These are phyloP conservation scores for Fraxinus baroniana DNA, from an alignment of 305 asterid species.

Conservation along the genomic window DNA sequence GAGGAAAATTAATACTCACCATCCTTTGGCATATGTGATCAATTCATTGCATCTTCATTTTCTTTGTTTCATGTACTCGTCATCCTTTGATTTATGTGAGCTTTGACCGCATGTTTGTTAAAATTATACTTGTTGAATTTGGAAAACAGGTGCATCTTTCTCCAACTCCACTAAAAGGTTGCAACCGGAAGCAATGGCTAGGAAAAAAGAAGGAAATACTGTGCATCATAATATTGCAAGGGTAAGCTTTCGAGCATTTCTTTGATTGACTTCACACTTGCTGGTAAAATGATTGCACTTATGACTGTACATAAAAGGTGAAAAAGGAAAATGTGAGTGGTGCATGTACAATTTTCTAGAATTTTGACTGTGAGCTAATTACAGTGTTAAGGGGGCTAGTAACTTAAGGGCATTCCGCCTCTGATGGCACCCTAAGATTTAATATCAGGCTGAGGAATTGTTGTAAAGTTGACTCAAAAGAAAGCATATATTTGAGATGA, in stretches of 20 bases:
- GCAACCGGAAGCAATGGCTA: neutral
- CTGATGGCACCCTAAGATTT: no score
- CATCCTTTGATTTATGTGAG: neutral
- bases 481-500: neutral
- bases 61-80: neutral
- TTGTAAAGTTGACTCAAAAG: neutral
- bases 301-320: neutral
- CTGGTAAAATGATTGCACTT: neutral
- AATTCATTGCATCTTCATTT: neutral
- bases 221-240: neutral
- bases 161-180: neutral
- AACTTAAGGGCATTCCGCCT: no score
- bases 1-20: neutral
- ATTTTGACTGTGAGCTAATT: no score
- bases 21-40: conserved; percentile 15
- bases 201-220: neutral
- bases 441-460: neutral
- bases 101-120: neutral
- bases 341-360: neutral
- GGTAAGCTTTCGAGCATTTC: neutral
- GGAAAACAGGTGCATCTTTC: neutral
- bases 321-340: neutral
- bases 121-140: neutral
- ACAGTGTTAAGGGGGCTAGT: no score
- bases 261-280: neutral